Base-by-base conservation (phyloP, 148 eudicot genomes). In the Spergularia marina region DNA sequence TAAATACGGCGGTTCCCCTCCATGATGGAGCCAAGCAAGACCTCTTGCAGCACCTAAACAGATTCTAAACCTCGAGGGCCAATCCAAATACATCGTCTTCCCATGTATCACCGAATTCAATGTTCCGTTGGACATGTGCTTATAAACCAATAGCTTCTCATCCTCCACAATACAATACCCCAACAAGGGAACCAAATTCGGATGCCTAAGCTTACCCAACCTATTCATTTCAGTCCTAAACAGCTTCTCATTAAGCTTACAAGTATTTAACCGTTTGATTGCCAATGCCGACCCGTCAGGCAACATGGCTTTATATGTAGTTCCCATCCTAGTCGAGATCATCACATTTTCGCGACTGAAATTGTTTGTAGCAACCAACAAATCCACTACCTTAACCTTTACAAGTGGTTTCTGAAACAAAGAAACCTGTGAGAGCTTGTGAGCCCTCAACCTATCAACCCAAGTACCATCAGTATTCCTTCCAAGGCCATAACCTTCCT, bases 1-100 rank as follows among this genome's bases (percentile, higher is more conserved):
- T 83, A 91, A 77, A 53, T 88, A 86, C 1, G 96, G 89, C 21
- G 94, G 92, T 65, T 88, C 89, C 60, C 84, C 85, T 36, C 94
- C 96, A 70, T 93, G 96, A 77, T 89, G 98, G 74, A 93, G 96
- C 98, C 98, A 93, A 65, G 98, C 96, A 76, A 93, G 91, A 76
- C 98, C 98, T 72, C 89, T 85, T 15, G 96, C 94, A 44, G 96
- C 91, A 30, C 98, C 98, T 40, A 93, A 79, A 66, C 87, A 87
- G 62, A 91, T 91, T 68, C 88, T 91, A 78, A 93, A 88, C 88
- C 96, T 81, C 21, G 87, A 85, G 10, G 88, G 83, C 98, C 98
- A 93, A 74, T 93, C 98, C 85, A 91, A 77, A 13, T 17, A 70
- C 14, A 79, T 75, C 6, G 81, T 62, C 62, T 76, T 79, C 14